Conservation (phyloP, 441 rosid species). For the Gossypium gossypioides region DNA sequence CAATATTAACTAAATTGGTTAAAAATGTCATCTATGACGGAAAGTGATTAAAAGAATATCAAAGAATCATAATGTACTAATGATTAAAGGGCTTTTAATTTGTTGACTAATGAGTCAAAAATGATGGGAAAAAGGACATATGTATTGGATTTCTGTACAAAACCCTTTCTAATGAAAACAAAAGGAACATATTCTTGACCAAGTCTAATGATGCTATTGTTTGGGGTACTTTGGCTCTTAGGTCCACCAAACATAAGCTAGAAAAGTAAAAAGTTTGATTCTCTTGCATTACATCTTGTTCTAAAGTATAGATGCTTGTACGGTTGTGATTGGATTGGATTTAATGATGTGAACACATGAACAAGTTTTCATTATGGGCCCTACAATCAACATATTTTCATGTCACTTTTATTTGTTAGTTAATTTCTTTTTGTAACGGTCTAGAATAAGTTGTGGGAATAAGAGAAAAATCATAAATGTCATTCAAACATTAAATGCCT, state of each 20-base stretch:
- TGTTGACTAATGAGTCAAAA: conserved; percentile 15
- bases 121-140: neutral
- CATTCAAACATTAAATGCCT: too few relatives aligned
- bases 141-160: neutral
- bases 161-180: neutral
- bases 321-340: neutral
- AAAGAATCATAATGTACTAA: conserved; percentile 21
- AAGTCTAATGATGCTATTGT: neutral
- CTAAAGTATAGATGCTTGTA: conserved; percentile 5
- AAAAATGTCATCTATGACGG: conserved; percentile 20
- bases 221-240: neutral
- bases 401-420: neutral
- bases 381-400: neutral
- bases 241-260: neutral
- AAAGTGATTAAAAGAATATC: conserved; percentile 7
- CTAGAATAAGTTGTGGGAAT: neutral
- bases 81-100: conserved; percentile 8
- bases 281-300: neutral
- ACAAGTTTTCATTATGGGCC: neutral
- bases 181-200: conserved; percentile 3
- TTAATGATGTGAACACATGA: neutral
- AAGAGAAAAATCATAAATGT: too few relatives aligned
- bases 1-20: neutral
- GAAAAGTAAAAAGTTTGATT: neutral
- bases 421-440: neutral